A percentile compares a stretch with the other conserved stretches of the same genome.
These are phyloP conservation scores for Graphilbum fragrans DNA, from an alignment of 2,329 filamentous ascomycete species.

Conservation along the genomic window DNA sequence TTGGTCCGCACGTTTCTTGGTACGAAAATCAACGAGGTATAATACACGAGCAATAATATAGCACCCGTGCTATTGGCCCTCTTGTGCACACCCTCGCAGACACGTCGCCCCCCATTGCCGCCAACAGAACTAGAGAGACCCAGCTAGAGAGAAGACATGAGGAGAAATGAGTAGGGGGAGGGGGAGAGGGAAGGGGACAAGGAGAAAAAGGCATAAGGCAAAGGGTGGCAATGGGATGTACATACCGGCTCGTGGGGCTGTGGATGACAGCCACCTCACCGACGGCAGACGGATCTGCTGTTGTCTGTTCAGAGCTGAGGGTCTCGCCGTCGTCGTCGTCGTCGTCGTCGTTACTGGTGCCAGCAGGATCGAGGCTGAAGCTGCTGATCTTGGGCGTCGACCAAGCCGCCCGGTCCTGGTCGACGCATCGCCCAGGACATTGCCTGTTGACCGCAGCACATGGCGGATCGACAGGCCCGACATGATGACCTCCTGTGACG, in stretches of 20 bases:
- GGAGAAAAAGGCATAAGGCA: neutral
- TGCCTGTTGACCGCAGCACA: slow-evolving; percentile 6
- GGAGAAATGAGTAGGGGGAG: neutral
- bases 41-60: too few species aligned
- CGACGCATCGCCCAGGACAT: neutral
- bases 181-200: neutral
- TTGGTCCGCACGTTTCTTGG: too few species aligned
- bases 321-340: neutral
- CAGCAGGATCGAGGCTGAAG: too few species aligned
- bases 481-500: slow-evolving; percentile 4
- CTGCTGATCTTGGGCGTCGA: neutral
- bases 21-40: too few species aligned
- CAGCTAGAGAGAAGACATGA: neutral
- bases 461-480: slow-evolving; percentile 10
- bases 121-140: too few species aligned
- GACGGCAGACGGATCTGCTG: neutral
- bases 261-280: slow-evolving; percentile 8
- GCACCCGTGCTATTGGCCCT: too few species aligned
- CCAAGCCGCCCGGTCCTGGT: neutral
- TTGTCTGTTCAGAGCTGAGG: too few species aligned
- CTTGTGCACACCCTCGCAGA: too few species aligned
- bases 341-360: neutral
- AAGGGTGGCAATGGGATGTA: neutral
- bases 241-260: slow-evolving; percentile 8
- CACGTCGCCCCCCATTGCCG: too few species aligned